Evolutionary conservation across 2,329 filamentous ascomycete species (phyloP).

Genomic region (Tolypocladium endophyticum): DNA sequence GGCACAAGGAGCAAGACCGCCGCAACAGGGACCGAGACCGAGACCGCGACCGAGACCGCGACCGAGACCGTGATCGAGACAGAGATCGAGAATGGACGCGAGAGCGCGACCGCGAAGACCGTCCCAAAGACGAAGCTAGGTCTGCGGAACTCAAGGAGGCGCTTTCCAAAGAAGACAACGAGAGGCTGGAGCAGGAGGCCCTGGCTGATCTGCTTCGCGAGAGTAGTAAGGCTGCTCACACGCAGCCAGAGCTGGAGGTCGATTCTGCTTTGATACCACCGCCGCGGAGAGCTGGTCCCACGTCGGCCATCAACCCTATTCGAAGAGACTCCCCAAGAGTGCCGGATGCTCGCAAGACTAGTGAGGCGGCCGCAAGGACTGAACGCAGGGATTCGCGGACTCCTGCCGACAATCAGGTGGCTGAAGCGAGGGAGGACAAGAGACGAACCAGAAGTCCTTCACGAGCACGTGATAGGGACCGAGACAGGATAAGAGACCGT

Average conservation of each 20-base stretch:
- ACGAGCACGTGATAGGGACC: constrained; percentile 15
- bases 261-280: constrained; percentile 46
- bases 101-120: constrained; percentile 20
- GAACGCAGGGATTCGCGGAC: constrained; percentile 21
- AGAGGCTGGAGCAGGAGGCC: constrained; percentile 47
- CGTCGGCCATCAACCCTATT: constrained; percentile 50
- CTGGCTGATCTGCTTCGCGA: constrained; percentile 49
- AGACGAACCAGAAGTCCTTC: constrained; percentile 22
- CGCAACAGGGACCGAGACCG: constrained; percentile 20
- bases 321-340: constrained; percentile 32
- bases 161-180: constrained; percentile 47
- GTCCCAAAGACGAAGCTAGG: constrained; percentile 23
- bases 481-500: constrained; percentile 16
- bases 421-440: constrained; percentile 16
- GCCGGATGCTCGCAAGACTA: constrained; percentile 28
- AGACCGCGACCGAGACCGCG: constrained; percentile 20
- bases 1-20: constrained; percentile 24
- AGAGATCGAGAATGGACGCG: constrained; percentile 16
- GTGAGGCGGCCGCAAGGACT: constrained; percentile 17
- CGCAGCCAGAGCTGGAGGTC: constrained; percentile 44
- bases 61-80: constrained; percentile 20
- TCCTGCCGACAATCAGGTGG: constrained; percentile 15
- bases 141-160: constrained; percentile 40
- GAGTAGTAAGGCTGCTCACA: constrained; percentile 37
- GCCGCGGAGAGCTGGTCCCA: constrained; percentile 38